Evolutionary conservation across 1,284 basidiomycete species (phyloP).

Genomic region (Trametes versicolor): DNA sequence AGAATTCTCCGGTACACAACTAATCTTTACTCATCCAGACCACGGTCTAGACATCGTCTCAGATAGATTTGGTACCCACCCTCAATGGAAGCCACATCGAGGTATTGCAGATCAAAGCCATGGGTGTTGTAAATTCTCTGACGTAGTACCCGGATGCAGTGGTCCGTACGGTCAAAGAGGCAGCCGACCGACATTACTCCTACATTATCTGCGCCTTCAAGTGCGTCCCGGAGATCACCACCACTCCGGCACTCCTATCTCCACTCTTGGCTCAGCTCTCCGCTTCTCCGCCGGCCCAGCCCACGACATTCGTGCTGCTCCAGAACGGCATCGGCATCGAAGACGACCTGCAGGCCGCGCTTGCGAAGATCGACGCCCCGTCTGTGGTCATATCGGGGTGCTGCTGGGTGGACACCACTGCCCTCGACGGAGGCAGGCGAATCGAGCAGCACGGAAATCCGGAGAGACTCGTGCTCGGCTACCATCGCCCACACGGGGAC

Average conservation of each 20-base stretch:
- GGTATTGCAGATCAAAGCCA: conserved; percentile 33
- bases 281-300: conserved; percentile 6
- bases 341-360: conserved; percentile 45
- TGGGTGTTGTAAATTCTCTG: neutral
- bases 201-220: conserved; percentile 49
- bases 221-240: conserved; percentile 46
- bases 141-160: conserved; percentile 35
- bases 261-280: conserved; percentile 40
- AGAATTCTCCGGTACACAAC: neutral
- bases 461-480: conserved; percentile 50
- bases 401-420: conserved; percentile 53
- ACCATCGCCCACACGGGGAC: conserved; percentile 35
- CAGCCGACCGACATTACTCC: conserved; percentile 46
- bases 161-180: conserved; percentile 44
- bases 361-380: conserved; percentile 24
- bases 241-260: conserved; percentile 44
- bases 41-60: conserved; percentile 46
- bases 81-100: conserved; percentile 47
- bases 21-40: conserved; percentile 34
- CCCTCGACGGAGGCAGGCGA: conserved; percentile 43
- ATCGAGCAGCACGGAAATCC: conserved; percentile 44
- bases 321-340: conserved; percentile 55
- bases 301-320: conserved; percentile 46
- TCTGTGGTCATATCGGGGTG: conserved; percentile 48
- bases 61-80: conserved; percentile 40